Conservation (phyloP, 306 rosid genomes). For the Castanea crenata region DNA sequence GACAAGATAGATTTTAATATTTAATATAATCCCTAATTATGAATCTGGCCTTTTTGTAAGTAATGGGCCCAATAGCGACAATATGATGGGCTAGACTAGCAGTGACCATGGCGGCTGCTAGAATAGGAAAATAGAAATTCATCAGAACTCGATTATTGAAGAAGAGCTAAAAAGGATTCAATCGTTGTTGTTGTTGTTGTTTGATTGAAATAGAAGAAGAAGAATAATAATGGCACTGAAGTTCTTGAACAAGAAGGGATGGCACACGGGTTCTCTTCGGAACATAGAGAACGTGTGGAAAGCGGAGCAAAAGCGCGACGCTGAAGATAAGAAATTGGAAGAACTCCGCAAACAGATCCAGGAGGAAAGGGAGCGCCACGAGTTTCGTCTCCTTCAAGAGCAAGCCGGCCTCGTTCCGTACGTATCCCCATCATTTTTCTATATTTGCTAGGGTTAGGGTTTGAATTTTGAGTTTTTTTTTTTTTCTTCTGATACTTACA, state of each 20-base stretch:
- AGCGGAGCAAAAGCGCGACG: conserved; percentile 91
- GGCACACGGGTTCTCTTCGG: conserved; percentile 97
- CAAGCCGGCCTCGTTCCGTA: conserved; percentile 97
- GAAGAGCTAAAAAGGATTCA: no score
- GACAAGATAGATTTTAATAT: rapidly evolving
- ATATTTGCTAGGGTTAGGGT: conserved; percentile 15
- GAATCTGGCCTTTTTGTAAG: no score
- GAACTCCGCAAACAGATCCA: conserved; percentile 92
- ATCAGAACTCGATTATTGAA: no score
- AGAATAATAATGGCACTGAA: conserved; percentile 64
- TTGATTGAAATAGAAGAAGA: neutral
- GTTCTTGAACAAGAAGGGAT: conserved; percentile 97
- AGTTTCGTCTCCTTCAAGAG: conserved; percentile 92
- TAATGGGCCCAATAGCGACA: no score
- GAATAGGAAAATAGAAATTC: no score
- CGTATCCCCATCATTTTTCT: neutral
- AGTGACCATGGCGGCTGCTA: no score
- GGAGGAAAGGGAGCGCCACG: conserved; percentile 78
- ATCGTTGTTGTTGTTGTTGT: no score
- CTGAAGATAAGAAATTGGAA: conserved; percentile 85
- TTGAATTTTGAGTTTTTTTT: neutral
- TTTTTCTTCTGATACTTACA: neutral
- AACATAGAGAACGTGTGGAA: conserved; percentile 98
- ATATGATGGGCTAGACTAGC: no score
- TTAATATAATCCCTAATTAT: no score